These are phyloP conservation scores for Ogataea nonfermentans DNA, from an alignment of 805 yeast species.

Conservation along the genomic window DNA sequence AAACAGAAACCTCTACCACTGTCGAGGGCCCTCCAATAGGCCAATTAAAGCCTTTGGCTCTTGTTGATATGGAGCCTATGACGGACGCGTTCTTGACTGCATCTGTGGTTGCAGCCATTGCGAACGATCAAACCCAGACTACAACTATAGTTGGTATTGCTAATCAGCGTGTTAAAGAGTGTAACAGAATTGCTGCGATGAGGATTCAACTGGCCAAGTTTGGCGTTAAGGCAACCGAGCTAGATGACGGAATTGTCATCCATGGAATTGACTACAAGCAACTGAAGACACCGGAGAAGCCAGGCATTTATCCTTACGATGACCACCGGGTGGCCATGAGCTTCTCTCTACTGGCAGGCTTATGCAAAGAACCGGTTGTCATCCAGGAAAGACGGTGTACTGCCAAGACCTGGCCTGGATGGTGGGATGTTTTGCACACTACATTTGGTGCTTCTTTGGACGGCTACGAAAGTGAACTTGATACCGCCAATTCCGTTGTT, in stretches of 20 bases:
- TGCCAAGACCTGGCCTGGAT: slow-evolving; percentile 99
- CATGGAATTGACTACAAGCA: slow-evolving; percentile 58
- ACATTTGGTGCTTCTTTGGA: slow-evolving; percentile 61
- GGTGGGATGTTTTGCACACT: slow-evolving; percentile 94
- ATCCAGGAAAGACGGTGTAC: slow-evolving; percentile 89
- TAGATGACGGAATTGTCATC: slow-evolving; percentile 89
- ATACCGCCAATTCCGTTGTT: slow-evolving; percentile 14
- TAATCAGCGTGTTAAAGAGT: slow-evolving; percentile 96
- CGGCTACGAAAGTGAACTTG: slow-evolving; percentile 57
- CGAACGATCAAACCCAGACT: slow-evolving; percentile 50
- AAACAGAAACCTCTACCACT: slow-evolving; percentile 82
- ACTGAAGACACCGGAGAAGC: slow-evolving; percentile 54
- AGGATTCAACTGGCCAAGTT: slow-evolving; percentile 81
- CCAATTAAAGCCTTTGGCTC: slow-evolving; percentile 60
- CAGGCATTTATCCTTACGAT: slow-evolving; percentile 78
- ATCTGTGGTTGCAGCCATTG: slow-evolving; percentile 90
- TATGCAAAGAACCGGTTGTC: slow-evolving; percentile 55
- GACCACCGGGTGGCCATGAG: slow-evolving; percentile 99
- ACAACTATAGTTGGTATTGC: slow-evolving; percentile 94
- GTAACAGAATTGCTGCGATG: slow-evolving; percentile 96
- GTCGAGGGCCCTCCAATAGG: slow-evolving; percentile 86
- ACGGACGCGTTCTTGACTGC: slow-evolving; percentile 98
- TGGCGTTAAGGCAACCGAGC: slow-evolving; percentile 81
- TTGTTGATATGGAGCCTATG: slow-evolving; percentile 98
- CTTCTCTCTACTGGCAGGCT: slow-evolving; percentile 81